Evolutionary conservation across 805 yeast genomes (phyloP).

Genomic region (Wickerhamiella kurtzmanii): DNA sequence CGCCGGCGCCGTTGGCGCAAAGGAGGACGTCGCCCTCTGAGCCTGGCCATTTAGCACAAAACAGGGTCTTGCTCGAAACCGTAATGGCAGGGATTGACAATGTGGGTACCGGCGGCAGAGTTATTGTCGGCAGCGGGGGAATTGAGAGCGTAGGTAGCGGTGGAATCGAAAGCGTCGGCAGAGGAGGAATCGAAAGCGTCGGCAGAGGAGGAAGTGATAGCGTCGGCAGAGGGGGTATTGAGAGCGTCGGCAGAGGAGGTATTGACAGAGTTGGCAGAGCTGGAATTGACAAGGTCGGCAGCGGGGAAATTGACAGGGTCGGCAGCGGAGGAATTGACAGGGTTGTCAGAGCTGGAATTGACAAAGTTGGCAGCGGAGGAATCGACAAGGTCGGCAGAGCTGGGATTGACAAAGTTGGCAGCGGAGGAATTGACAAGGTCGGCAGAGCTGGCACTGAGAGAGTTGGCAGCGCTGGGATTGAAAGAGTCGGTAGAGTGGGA

Average conservation of each 20-base stretch:
- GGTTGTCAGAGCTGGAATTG: not conserved
- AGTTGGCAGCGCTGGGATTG: not conserved
- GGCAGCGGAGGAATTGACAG: not conserved
- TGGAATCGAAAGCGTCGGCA: constrained; percentile 26
- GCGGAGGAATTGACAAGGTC: not conserved
- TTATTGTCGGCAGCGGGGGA: not conserved
- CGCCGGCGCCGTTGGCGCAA: not conserved
- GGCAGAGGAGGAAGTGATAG: not conserved
- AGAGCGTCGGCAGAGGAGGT: not conserved
- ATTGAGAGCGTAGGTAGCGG: not conserved
- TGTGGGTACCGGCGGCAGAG: too few species aligned
- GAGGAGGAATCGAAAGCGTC: not conserved
- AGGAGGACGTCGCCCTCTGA: not conserved
- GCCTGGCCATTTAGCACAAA: not conserved
- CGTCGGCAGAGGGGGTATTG: not conserved
- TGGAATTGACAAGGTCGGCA: not conserved
- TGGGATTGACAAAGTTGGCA: not conserved
- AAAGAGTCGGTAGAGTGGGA: not conserved
- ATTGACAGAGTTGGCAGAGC: not conserved
- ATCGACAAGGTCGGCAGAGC: constrained; percentile 54
- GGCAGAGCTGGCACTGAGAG: not conserved
- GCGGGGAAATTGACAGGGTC: too few species aligned
- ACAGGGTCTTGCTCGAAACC: not conserved
- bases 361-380: constrained; percentile 59
- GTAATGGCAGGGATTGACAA: not conserved